Evolutionary conservation across 176 grass and related monocot species (phyloP).

Genomic region (Avena sativa): DNA sequence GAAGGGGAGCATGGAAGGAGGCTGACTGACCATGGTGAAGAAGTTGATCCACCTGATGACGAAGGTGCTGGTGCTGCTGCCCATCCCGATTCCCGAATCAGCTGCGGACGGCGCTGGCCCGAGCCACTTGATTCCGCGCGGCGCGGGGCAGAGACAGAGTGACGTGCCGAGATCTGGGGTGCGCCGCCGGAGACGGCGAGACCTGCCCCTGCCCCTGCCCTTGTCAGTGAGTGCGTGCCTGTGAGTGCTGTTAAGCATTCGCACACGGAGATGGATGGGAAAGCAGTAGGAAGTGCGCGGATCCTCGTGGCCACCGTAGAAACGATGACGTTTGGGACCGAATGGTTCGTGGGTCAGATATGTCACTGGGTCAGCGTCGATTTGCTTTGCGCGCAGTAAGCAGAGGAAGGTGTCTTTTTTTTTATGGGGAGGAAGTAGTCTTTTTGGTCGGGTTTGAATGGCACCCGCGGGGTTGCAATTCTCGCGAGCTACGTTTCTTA

Average conservation of each 20-base stretch:
- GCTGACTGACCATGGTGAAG: constrained; percentile 76
- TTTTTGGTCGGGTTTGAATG: background rate
- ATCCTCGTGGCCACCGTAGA: background rate
- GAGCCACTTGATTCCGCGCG: background rate
- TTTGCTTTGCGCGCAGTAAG: background rate
- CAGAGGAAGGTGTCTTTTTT: background rate
- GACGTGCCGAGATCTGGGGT: constrained; percentile 29
- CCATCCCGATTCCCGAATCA: constrained; percentile 43
- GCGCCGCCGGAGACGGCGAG: background rate
- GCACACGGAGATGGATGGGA: constrained; percentile 10
- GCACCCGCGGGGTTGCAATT: background rate
- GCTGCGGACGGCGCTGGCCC: background rate
- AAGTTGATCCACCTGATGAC: constrained; percentile 99
- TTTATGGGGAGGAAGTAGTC: no score
- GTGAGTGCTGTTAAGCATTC: background rate
- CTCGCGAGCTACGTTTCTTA: background rate
- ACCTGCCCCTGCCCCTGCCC: background rate
- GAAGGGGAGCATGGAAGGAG: background rate
- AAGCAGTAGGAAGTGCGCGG: background rate
- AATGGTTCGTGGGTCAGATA: background rate
- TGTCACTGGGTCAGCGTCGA: background rate
- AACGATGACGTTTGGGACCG: constrained; percentile 8
- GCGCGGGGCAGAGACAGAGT: background rate
- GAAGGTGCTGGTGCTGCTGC: constrained; percentile 76
- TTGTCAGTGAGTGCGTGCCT: background rate